Percentiles rank a stretch among this genome's conserved stretches.
These are phyloP conservation scores for Termitomyces sp. DNA, from an alignment of 768 basidiomycete species.

Conservation along the genomic window DNA sequence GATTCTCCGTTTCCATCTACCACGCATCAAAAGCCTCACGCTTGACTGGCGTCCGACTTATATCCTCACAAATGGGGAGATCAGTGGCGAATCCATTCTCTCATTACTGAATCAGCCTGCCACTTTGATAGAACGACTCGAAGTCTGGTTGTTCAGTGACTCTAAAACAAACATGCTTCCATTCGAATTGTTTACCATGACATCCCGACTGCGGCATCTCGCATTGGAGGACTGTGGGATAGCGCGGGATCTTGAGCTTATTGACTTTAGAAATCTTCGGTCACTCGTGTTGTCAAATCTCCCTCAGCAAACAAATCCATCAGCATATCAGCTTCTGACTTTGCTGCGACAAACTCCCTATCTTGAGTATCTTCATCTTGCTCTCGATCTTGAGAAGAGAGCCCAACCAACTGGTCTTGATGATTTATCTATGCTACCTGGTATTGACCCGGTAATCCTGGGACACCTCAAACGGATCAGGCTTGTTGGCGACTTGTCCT, in stretches of 20 bases:
- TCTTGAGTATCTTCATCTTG: neutral
- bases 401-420: neutral
- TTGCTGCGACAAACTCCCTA: neutral
- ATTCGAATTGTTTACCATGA: neutral
- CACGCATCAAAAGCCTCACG: neutral
- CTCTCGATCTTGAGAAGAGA: neutral
- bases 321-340: neutral
- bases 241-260: neutral
- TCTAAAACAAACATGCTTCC: neutral
- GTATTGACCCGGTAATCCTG: neutral
- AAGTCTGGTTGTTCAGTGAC: neutral
- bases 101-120: neutral
- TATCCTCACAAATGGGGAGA: rapidly evolving
- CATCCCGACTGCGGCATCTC: neutral
- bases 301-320: neutral
- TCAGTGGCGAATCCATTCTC: neutral
- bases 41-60: neutral
- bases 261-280: neutral
- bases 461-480: neutral
- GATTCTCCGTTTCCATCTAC: neutral
- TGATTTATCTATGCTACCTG: neutral
- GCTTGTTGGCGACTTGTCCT: neutral
- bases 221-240: neutral
- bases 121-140: neutral
- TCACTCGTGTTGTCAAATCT: neutral